Evolutionary conservation across 2,329 filamentous ascomycete genomes (phyloP).

Genomic region (Arachnomyces sp.): DNA sequence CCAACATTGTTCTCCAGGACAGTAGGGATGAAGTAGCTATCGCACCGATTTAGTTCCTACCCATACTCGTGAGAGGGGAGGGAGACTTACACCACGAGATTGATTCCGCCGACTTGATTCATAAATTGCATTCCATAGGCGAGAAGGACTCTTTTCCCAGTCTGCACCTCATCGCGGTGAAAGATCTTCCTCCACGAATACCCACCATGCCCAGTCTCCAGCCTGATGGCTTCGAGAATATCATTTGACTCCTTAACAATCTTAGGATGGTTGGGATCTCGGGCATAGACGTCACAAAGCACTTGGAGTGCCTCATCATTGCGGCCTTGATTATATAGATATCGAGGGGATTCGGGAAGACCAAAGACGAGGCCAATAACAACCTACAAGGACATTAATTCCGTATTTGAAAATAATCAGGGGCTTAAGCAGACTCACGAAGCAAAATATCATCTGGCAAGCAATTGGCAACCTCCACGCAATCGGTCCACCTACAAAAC

Average conservation of each 20-base stretch:
- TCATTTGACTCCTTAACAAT: constrained; percentile 8
- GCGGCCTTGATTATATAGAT: constrained; percentile 28
- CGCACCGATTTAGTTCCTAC: not conserved
- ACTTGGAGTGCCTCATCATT: constrained; percentile 29
- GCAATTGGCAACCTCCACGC: constrained; percentile 42
- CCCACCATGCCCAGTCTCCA: constrained; percentile 16
- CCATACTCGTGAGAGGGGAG: not conserved
- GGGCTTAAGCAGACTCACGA: constrained; percentile 22
- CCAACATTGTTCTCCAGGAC: constrained; percentile 42
- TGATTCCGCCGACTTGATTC: constrained; percentile 45
- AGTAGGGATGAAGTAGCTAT: constrained; percentile 10
- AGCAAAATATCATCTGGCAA: constrained; percentile 37
- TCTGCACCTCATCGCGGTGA: constrained; percentile 36
- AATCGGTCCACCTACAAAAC: constrained; percentile 31
- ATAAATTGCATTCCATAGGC: constrained; percentile 43
- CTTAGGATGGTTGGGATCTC: constrained; percentile 2
- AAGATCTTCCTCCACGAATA: constrained; percentile 36
- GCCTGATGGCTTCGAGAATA: constrained; percentile 4
- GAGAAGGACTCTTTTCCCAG: constrained; percentile 37
- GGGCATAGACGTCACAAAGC: constrained; percentile 25
- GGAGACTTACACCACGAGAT: constrained; percentile 36
- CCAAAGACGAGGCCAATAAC: constrained; percentile 24
- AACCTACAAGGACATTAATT: constrained; percentile 5
- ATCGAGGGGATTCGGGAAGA: constrained; percentile 40
- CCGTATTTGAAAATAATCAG: not conserved